Conservation (phyloP, 2,329 filamentous ascomycete species). For the Tolypocladium ophioglossoides region DNA sequence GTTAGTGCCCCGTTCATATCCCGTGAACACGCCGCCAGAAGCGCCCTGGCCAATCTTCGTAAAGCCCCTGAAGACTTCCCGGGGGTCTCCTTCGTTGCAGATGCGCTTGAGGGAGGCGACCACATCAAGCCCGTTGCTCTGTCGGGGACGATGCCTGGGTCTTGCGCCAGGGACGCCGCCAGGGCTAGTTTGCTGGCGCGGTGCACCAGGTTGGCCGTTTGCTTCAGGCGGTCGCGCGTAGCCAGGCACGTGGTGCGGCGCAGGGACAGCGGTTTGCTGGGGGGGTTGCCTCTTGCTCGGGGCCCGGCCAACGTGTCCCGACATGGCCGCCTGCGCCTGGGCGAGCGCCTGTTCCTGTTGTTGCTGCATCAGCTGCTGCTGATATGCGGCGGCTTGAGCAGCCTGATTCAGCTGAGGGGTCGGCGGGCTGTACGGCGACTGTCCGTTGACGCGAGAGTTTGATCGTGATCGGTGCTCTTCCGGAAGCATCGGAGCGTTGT, state of each 20-base stretch:
- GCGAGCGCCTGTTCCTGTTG: constrained; percentile 81
- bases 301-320: constrained; percentile 58
- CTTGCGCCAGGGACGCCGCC: constrained; percentile 43
- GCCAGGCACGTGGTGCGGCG: constrained; percentile 13
- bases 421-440: constrained; percentile 37
- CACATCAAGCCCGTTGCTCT: constrained; percentile 75
- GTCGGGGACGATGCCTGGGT: constrained; percentile 66
- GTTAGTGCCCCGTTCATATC: constrained; percentile 74
- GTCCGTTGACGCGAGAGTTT: constrained; percentile 51
- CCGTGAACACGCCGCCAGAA: constrained; percentile 89
- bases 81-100: constrained; percentile 82
- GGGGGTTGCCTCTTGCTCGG: constrained; percentile 58
- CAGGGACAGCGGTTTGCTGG: constrained; percentile 13
- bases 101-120: constrained; percentile 76
- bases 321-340: constrained; percentile 67
- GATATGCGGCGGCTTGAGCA: constrained; percentile 38
- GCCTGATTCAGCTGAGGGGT: constrained; percentile 23
- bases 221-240: constrained; percentile 18
- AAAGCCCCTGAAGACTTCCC: constrained; percentile 74
- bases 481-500: constrained; percentile 48
- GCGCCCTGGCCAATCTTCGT: constrained; percentile 97
- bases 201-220: constrained; percentile 21
- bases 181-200: constrained; percentile 23
- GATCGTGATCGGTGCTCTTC: constrained; percentile 60
- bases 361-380: constrained; percentile 60